A percentile compares a stretch with the other conserved stretches of the same genome.
phyloP scores from a whole-genome alignment of 805 yeast species.

The Candida ipomoeae region DNA sequence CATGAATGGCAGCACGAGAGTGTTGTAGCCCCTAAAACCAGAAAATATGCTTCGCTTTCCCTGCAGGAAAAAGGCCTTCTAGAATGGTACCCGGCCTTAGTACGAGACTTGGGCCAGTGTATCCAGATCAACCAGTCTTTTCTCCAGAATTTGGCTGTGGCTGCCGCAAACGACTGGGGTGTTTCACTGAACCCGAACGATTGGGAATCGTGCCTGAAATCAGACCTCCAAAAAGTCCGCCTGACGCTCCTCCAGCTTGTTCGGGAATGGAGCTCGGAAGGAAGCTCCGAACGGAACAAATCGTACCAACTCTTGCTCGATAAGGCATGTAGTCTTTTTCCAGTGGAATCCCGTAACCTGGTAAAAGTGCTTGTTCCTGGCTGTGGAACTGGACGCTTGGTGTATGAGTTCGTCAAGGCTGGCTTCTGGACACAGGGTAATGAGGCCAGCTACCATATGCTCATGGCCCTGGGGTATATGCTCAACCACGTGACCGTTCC shows the following conservation, averaged over 20 bases:
- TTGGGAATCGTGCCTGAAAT: constrained; percentile 40
- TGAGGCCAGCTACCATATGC: constrained; percentile 63
- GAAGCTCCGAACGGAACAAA: constrained; percentile 39
- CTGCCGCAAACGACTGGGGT: constrained; percentile 51
- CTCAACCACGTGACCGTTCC: constrained; percentile 44
- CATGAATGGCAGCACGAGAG: constrained; percentile 31
- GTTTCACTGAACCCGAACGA: constrained; percentile 29
- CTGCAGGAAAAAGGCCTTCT: constrained; percentile 39
- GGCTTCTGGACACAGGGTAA: constrained; percentile 67
- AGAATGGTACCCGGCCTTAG: constrained; percentile 48
- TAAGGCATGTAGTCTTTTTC: constrained; percentile 32
- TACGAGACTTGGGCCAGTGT: constrained; percentile 38
- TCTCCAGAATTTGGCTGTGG: constrained; percentile 37
- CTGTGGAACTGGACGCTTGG: constrained; percentile 59
- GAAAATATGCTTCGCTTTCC: constrained; percentile 29
- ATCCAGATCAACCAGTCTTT: constrained; percentile 44
- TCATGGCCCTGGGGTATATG: constrained; percentile 50
- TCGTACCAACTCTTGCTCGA: constrained; percentile 38
- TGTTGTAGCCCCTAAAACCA: constrained; percentile 29
- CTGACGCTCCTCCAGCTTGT: constrained; percentile 53
- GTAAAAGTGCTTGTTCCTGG: constrained; percentile 56
- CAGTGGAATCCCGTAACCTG: constrained; percentile 33
- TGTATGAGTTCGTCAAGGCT: constrained; percentile 47
- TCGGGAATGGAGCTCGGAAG: constrained; percentile 62
- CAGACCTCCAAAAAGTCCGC: constrained; percentile 55